Base-by-base conservation (phyloP, 2,329 filamentous ascomycete species). In the Paraphaeosphaeria minitans region DNA sequence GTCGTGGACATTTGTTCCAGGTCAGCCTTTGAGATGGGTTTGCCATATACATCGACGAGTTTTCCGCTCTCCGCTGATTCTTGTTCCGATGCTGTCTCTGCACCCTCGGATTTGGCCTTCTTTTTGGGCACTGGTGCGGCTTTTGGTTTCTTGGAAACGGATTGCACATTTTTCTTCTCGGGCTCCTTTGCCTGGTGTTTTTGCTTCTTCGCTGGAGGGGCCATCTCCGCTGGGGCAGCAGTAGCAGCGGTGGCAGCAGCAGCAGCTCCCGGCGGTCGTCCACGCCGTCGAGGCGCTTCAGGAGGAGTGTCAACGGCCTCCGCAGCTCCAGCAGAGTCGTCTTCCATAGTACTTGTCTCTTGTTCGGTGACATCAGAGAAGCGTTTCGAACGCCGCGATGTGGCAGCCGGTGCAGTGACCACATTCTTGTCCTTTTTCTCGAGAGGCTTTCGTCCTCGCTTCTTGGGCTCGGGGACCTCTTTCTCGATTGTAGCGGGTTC, bases 1-100 rank as follows among this genome's bases (percentile, higher is more conserved):
- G 68, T 69, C 6, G 64, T 69, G 7, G 73, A 75, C 65, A 75
- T 72, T 22, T 71, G 66, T 37, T 75, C 72, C 8, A 76, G 63
- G 14, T 74, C 72, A 22, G 70, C 68, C 47, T 69, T 70, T 33
- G 66, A 68, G 31, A 76, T 66, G 13, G 73, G 72, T 5, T 74
- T 73, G 4, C 73, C 73, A 29, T 68, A 64, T 14, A 58, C 59
- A 53, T 75, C 70, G 13, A 76, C 70, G 19, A 75, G 65, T 52
- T 66, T 75, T 21, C 71, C 74, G 48, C 65, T 47, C 16, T 71
- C 64, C 6, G 63, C 57, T 10, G 66, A 62, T 4, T 59, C 57
- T 48, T 58, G 53, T 14, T 62, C 63, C 1, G 60, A 16, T 58
- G 47, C 43, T 63, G 64, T 0, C 57, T 24, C 3, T 31, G 55